Percentiles rank a stretch among this genome's conserved stretches.
phyloP scores from a whole-genome alignment of 371 early-diverging fungal genomes.

The Synchytrium microbalum region DNA sequence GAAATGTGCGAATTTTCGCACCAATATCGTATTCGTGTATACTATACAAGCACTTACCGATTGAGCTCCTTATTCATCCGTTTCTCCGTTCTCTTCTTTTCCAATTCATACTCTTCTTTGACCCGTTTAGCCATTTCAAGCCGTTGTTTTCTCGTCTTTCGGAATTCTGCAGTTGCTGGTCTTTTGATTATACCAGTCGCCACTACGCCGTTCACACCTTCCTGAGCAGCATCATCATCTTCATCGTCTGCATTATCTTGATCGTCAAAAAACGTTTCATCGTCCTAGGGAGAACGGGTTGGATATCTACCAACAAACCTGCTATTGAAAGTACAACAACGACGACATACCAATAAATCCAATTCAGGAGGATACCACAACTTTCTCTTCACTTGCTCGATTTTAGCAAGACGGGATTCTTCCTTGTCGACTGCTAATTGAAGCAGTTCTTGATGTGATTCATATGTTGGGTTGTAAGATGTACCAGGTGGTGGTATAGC shows the following conservation, averaged over 20 bases:
- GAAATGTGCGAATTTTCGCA: slow-evolving; percentile 2
- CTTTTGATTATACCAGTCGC: not conserved
- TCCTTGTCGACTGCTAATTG: slow-evolving; percentile 42
- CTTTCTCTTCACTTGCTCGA: slow-evolving; percentile 18
- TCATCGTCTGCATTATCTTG: slow-evolving; percentile 47
- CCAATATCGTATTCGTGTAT: slow-evolving; percentile 15
- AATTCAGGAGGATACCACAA: slow-evolving; percentile 40
- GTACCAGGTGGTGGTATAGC: slow-evolving; percentile 72
- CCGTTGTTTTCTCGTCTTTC: slow-evolving; percentile 35
- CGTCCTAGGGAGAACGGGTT: slow-evolving; percentile 31
- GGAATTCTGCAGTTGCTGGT: slow-evolving; percentile 2
- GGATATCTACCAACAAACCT: not conserved
- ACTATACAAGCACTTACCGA: slow-evolving; percentile 17
- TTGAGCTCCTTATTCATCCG: slow-evolving; percentile 34
- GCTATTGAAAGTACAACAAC: not conserved
- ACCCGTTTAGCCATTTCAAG: slow-evolving; percentile 29
- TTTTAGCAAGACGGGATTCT: slow-evolving; percentile 21
- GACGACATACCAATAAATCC: slow-evolving; percentile 25
- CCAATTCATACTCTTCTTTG: not conserved
- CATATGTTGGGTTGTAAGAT: slow-evolving; percentile 79
- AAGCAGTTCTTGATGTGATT: slow-evolving; percentile 63
- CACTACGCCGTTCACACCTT: slow-evolving; percentile 35
- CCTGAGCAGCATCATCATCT: slow-evolving; percentile 25
- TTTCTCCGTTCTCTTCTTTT: slow-evolving; percentile 16
- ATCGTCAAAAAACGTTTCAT: slow-evolving; percentile 40